phyloP scores from a whole-genome alignment of 768 basidiomycete species.

The Daedaleopsis nitida region DNA sequence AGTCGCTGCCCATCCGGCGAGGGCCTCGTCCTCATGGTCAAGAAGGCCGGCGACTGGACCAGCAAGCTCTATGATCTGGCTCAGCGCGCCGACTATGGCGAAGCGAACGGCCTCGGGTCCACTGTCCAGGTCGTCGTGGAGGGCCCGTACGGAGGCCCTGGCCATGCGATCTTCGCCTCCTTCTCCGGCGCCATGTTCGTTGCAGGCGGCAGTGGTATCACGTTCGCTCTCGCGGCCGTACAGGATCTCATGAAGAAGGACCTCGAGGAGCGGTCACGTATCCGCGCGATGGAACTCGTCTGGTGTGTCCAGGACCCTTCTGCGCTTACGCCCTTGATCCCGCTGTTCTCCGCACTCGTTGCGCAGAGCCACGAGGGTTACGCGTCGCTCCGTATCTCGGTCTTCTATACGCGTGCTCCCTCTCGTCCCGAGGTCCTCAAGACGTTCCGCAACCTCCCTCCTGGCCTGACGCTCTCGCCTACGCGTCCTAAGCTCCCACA shows the following conservation, averaged over 20 bases:
- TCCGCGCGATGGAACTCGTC: conserved; percentile 52
- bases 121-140: conserved; percentile 47
- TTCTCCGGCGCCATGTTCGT: conserved; percentile 58
- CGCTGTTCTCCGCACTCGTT: conserved; percentile 40
- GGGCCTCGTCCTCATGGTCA: conserved; percentile 53
- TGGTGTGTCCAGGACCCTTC: conserved; percentile 51
- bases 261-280: conserved; percentile 36
- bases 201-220: conserved; percentile 64
- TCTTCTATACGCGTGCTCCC: conserved; percentile 47
- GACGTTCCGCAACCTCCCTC: conserved; percentile 28
- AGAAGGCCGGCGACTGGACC: conserved; percentile 55
- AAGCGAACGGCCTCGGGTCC: conserved; percentile 29
- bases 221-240: conserved; percentile 52
- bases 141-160: conserved; percentile 54
- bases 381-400: conserved; percentile 39
- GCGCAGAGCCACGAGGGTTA: conserved; percentile 30
- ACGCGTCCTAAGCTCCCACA: conserved; percentile 31
- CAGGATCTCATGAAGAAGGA: conserved; percentile 52
- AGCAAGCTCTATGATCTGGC: conserved; percentile 43
- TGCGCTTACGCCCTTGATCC: conserved; percentile 41
- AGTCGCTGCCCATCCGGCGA: conserved; percentile 34
- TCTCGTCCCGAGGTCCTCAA: conserved; percentile 21
- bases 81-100: conserved; percentile 36
- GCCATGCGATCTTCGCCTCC: conserved; percentile 48
- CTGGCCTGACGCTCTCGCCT: conserved; percentile 32